A percentile compares a stretch with the other conserved stretches of the same genome.
These are phyloP conservation scores for Musa acuminata DNA, from an alignment of 176 grass and related monocot species.

Conservation along the genomic window DNA sequence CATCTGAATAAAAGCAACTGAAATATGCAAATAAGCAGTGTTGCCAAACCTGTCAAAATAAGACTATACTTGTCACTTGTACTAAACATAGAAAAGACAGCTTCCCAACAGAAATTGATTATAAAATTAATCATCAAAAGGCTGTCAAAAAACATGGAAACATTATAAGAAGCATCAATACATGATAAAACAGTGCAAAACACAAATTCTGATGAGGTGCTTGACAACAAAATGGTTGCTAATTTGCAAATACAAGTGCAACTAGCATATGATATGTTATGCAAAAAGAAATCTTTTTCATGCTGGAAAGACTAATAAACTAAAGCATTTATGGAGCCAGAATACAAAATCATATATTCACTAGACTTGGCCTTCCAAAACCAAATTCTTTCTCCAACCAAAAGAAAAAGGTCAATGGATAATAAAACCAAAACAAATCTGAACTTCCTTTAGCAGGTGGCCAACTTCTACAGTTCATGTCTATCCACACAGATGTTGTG, in stretches of 20 bases:
- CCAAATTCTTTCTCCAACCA: background rate
- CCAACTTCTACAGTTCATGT: no score
- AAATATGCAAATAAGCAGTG: slow-evolving; percentile 97
- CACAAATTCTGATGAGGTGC: no score
- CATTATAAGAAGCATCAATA: background rate
- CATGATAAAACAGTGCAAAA: background rate
- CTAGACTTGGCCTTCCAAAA: background rate
- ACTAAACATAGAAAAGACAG: background rate
- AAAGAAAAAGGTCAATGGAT: background rate
- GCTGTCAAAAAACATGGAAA: background rate
- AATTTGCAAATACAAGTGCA: no score
- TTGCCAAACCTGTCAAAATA: slow-evolving; percentile 79
- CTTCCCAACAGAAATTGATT: background rate
- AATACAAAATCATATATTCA: no score
- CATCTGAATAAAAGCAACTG: slow-evolving; percentile 99
- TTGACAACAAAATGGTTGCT: no score
- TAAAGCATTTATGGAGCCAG: no score
- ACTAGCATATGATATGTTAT: no score
- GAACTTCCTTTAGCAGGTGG: no score
- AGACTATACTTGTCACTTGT: background rate
- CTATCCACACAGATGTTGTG: no score
- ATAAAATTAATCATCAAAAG: no score
- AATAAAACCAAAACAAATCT: background rate
- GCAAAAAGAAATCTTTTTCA: no score
- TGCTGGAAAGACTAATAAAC: no score